Evolutionary conservation across 495 filamentous ascomycete species (phyloP).

Genomic region (Pseudomonodictys pantanalensis): DNA sequence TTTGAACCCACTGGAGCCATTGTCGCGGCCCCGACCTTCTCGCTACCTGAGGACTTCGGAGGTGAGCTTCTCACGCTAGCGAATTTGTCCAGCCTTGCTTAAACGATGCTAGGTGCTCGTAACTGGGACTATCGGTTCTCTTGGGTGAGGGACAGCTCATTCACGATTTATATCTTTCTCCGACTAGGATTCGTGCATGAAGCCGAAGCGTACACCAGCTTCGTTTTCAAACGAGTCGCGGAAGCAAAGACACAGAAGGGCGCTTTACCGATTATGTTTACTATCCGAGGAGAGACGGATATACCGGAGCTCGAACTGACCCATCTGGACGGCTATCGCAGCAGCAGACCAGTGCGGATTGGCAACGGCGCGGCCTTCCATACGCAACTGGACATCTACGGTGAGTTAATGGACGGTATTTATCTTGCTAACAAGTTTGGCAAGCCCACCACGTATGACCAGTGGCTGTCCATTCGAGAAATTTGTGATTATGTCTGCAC

Average conservation of each 20-base stretch:
- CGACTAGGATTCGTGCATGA: conserved; percentile 71
- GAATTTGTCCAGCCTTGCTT: background rate
- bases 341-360: conserved; percentile 66
- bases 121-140: conserved; percentile 78
- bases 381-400: conserved; percentile 72
- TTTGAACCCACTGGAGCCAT: conserved; percentile 61
- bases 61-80: conserved; percentile 37
- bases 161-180: conserved; percentile 69
- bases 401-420: conserved; percentile 70
- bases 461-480: conserved; percentile 60
- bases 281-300: conserved; percentile 67
- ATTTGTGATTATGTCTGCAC: conserved; percentile 54
- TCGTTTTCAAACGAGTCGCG: conserved; percentile 65
- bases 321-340: conserved; percentile 66
- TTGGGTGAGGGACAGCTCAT: conserved; percentile 72
- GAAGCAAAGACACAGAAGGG: conserved; percentile 47
- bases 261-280: conserved; percentile 74
- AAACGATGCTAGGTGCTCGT: conserved; percentile 38
- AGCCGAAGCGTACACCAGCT: conserved; percentile 70
- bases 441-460: conserved; percentile 70
- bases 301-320: conserved; percentile 55
- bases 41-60: conserved; percentile 69
- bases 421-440: conserved; percentile 77
- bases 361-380: conserved; percentile 73
- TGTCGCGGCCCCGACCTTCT: conserved; percentile 59